A percentile compares a stretch with the other conserved stretches of the same genome.
Evolutionary conservation across 2,329 filamentous ascomycete genomes (phyloP).

Genomic region (Drechslerella coelobrocha): DNA sequence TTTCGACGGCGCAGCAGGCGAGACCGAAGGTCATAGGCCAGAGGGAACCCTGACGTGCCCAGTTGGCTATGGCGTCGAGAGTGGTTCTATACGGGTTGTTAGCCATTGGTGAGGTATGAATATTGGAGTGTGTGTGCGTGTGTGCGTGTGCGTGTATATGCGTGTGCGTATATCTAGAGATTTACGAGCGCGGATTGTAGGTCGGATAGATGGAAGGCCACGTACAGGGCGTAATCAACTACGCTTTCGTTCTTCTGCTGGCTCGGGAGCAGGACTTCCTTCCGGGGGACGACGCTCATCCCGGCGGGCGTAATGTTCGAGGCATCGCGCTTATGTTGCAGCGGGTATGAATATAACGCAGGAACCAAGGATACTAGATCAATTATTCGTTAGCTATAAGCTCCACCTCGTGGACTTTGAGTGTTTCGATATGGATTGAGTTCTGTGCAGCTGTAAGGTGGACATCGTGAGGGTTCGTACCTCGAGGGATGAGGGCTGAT

Average conservation of each 20-base stretch:
- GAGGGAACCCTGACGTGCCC: constrained; percentile 81
- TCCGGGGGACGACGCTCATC: constrained; percentile 59
- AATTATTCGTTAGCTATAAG: constrained; percentile 4
- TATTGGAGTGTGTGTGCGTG: neutral
- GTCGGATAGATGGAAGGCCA: constrained; percentile 53
- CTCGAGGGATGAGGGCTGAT: constrained; percentile 42
- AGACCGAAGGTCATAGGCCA: constrained; percentile 91
- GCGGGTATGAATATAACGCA: constrained; percentile 13
- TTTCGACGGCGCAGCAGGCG: constrained; percentile 87
- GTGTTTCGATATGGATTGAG: neutral
- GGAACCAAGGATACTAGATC: constrained; percentile 40
- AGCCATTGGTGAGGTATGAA: neutral
- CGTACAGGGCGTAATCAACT: constrained; percentile 86
- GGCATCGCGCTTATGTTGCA: constrained; percentile 28
- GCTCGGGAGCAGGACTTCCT: constrained; percentile 77
- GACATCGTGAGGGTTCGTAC: constrained; percentile 8
- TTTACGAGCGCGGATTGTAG: neutral
- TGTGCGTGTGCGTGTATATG: too few species aligned
- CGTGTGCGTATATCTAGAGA: neutral
- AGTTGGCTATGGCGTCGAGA: constrained; percentile 80
- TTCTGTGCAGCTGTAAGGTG: neutral
- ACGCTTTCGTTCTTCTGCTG: constrained; percentile 80
- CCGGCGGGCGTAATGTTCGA: constrained; percentile 20
- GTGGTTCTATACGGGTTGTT: constrained; percentile 66
- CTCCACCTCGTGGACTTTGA: neutral